Percentiles rank a stretch among this genome's conserved stretches.
Conservation (phyloP, 495 filamentous ascomycete species). For the Cercophora samala region DNA sequence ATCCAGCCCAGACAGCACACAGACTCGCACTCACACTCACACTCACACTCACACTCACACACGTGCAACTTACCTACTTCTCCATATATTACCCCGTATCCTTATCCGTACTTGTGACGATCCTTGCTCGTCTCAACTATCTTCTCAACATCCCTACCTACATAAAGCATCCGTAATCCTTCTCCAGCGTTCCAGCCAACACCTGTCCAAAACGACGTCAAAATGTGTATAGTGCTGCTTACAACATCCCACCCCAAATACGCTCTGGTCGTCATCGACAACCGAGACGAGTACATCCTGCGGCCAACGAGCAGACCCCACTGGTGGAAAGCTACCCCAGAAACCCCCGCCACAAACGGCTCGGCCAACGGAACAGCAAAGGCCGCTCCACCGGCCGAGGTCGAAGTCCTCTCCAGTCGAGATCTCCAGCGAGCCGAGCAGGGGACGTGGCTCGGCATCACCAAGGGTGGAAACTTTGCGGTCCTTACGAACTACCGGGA, state of each 20-base stretch:
- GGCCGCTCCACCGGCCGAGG: constrained; percentile 11
- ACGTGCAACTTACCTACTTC: background rate
- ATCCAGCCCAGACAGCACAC: too few relatives aligned
- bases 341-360: constrained; percentile 16
- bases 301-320: constrained; percentile 79
- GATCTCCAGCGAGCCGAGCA: constrained; percentile 52
- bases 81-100: background rate
- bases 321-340: constrained; percentile 66
- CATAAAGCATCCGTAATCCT: background rate
- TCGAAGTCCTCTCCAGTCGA: constrained; percentile 50
- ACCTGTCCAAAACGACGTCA: constrained; percentile 22
- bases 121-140: background rate
- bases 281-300: constrained; percentile 91
- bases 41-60: background rate
- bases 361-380: constrained; percentile 6
- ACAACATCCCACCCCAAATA: constrained; percentile 90
- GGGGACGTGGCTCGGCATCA: constrained; percentile 95
- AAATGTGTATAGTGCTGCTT: constrained; percentile 89
- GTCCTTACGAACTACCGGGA: constrained; percentile 95
- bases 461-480: constrained; percentile 76
- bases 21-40: too few relatives aligned
- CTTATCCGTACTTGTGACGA: background rate
- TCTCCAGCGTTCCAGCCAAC: background rate
- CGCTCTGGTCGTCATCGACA: constrained; percentile 83
- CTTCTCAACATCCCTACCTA: background rate